Evolutionary conservation across 768 basidiomycete species (phyloP), one percentile per base, ranked within the genome.

Genomic region (Hirschioporus abietinus): DNA sequence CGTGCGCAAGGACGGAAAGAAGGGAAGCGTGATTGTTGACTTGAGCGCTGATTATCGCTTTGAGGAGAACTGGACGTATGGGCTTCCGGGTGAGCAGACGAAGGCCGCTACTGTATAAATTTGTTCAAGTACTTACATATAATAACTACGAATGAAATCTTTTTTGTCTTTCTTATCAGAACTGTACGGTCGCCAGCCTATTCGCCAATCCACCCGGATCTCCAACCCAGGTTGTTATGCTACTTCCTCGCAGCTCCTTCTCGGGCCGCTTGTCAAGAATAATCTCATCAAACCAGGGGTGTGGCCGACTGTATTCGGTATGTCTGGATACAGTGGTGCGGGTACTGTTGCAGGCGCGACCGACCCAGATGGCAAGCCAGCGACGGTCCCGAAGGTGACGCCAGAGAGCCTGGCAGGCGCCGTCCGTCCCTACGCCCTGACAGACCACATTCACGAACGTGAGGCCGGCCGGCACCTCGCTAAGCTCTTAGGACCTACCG

Each of bases 171-270:
- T 68, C 25, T 63, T 70, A 68, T 63, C 75, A 98, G 97, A 99
- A 76, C 81, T 99, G 58, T 99, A 98, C 76, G 88, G 85, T 35
- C 93, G 96, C 66, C 76, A 80, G 30, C 76, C 76, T 0, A 82
- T 97, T 69, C 87, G 88, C 60, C 68, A 79, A 1, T 85, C 97
- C 25, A 94, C 88, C 74, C 82, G 95, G 59, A 94, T 99, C 69
- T 92, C 97, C 62, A 99, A 99, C 79, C 97, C 97, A 0, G 97
- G 97, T 58, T 99, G 97, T 76, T 99, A 95, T 74, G 91, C 96
- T 6, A 99, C 97, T 35, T 93, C 94, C 63, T 84, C 89, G 1
- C 97, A 99, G 77, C 83, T 99, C 68, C 87, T 99, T 65, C 78
- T 97, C 68, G 97, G 96, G 0, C 97, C 97, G 23, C 83, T 99